These are phyloP conservation scores for Entophlyctis luteolus DNA, from an alignment of 192 early-diverging fungal species.

Conservation along the genomic window DNA sequence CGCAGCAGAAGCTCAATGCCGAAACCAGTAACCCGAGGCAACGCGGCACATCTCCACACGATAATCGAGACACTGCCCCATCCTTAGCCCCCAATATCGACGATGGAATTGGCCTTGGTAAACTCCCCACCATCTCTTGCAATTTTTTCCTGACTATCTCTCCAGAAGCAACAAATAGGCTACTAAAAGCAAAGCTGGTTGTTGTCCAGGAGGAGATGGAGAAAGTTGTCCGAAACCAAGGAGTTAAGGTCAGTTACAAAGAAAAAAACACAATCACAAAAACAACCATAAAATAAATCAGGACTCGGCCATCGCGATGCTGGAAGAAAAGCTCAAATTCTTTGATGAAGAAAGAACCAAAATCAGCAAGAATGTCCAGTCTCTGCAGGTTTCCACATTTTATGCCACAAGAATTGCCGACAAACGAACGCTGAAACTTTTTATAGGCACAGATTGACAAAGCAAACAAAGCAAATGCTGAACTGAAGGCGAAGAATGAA, in stretches of 20 bases:
- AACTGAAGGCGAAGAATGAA: conserved; percentile 30
- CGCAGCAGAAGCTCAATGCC: too few species aligned
- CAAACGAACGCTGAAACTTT: neutral
- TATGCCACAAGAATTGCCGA: neutral
- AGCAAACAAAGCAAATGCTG: conserved; percentile 26
- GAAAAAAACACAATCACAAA: neutral
- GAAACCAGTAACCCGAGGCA: too few species aligned
- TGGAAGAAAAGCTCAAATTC: conserved; percentile 49
- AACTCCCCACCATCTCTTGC: too few species aligned
- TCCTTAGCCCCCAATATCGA: too few species aligned
- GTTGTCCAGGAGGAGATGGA: conserved; percentile 53
- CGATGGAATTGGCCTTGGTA: conserved; percentile 22
- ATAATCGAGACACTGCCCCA: too few species aligned
- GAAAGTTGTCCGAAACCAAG: conserved; percentile 31
- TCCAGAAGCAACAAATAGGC: conserved; percentile 42
- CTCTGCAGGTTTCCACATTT: conserved; percentile 25
- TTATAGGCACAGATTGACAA: conserved; percentile 37
- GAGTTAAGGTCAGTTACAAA: conserved; percentile 6
- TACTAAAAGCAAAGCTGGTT: conserved; percentile 50
- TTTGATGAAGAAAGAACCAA: conserved; percentile 46
- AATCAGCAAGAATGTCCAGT: conserved; percentile 19
- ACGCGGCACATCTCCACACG: too few species aligned
- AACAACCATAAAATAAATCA: neutral
- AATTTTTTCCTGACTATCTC: too few species aligned
- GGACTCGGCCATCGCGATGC: conserved; percentile 25